A percentile compares a stretch with the other conserved stretches of the same genome.
Conservation (phyloP, 2,329 filamentous ascomycete species). For the Escovopsis sp. region DNA sequence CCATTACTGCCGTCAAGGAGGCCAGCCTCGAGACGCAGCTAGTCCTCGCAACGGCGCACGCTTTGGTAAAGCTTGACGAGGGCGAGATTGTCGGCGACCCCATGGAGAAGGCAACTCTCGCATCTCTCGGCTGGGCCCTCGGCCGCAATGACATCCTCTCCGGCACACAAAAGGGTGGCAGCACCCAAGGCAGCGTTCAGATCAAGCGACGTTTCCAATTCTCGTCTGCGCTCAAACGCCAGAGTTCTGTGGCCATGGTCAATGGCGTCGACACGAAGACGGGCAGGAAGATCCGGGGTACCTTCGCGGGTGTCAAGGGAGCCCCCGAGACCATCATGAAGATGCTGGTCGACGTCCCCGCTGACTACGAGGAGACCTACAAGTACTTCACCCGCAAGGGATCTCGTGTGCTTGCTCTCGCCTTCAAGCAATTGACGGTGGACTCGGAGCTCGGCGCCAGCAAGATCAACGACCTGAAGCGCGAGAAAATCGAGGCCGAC, state of each 20-base stretch:
- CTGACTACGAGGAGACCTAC: constrained; percentile 92
- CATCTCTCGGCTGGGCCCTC: constrained; percentile 82
- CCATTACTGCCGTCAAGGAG: constrained; percentile 55
- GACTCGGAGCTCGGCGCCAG: constrained; percentile 69
- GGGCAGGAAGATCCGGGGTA: constrained; percentile 63
- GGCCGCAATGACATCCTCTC: constrained; percentile 74
- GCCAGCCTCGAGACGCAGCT: constrained; percentile 72
- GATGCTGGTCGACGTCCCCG: constrained; percentile 71
- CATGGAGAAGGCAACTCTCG: constrained; percentile 94
- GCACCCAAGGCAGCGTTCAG: constrained; percentile 57
- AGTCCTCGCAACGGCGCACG: constrained; percentile 87
- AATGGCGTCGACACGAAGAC: constrained; percentile 54
- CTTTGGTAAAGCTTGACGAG: constrained; percentile 89
- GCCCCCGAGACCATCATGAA: constrained; percentile 93
- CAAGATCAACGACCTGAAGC: constrained; percentile 85
- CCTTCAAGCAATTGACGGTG: constrained; percentile 76
- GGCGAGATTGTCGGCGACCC: constrained; percentile 95
- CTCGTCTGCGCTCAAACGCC: constrained; percentile 87
- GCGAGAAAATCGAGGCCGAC: constrained; percentile 76
- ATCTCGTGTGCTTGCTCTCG: constrained; percentile 82
- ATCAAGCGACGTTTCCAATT: constrained; percentile 97
- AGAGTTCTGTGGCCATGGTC: constrained; percentile 84
- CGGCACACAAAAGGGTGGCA: constrained; percentile 31
- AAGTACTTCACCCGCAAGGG: constrained; percentile 96
- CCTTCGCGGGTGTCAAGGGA: constrained; percentile 91